Percentiles rank a stretch among this genome's conserved stretches.
These are phyloP conservation scores for Sanguinoderma infundibulare DNA, from an alignment of 1,284 basidiomycete genomes.

Conservation along the genomic window DNA sequence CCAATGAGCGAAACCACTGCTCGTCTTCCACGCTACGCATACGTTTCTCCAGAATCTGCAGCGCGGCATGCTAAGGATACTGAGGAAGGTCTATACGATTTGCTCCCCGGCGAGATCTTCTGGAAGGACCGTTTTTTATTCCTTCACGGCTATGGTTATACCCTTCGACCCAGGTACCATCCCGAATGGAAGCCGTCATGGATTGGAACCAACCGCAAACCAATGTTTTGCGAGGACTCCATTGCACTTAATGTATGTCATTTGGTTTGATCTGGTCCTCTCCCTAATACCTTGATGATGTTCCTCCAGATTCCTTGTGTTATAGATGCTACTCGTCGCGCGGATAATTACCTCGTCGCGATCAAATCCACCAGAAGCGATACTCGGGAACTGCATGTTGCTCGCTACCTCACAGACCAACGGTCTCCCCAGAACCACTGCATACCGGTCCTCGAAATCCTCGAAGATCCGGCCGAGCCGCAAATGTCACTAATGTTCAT, in stretches of 20 bases:
- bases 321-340: slow-evolving; percentile 29
- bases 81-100: neutral
- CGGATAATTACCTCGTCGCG: slow-evolving; percentile 22
- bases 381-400: slow-evolving; percentile 15
- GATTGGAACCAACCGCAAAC: slow-evolving; percentile 9
- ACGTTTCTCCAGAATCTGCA: neutral
- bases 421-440: slow-evolving; percentile 21
- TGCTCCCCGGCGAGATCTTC: neutral
- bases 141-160: slow-evolving; percentile 11
- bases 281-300: neutral
- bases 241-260: neutral
- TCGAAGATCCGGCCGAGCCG: slow-evolving; percentile 24
- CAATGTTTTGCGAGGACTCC: slow-evolving; percentile 14
- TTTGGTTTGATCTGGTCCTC: neutral
- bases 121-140: slow-evolving; percentile 3
- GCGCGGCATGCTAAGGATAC: neutral
- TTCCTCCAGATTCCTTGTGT: slow-evolving; percentile 6
- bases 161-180: slow-evolving; percentile 11
- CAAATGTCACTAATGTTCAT: slow-evolving; percentile 26
- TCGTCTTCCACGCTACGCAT: slow-evolving; percentile 1
- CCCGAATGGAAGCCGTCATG: slow-evolving; percentile 18
- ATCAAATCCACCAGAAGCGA: slow-evolving; percentile 25
- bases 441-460: slow-evolving; percentile 18
- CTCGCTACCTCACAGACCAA: slow-evolving; percentile 10
- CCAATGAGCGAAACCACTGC: neutral